Base-by-base conservation (phyloP, 2,329 filamentous ascomycete genomes). In the Sporothrix pallida region DNA sequence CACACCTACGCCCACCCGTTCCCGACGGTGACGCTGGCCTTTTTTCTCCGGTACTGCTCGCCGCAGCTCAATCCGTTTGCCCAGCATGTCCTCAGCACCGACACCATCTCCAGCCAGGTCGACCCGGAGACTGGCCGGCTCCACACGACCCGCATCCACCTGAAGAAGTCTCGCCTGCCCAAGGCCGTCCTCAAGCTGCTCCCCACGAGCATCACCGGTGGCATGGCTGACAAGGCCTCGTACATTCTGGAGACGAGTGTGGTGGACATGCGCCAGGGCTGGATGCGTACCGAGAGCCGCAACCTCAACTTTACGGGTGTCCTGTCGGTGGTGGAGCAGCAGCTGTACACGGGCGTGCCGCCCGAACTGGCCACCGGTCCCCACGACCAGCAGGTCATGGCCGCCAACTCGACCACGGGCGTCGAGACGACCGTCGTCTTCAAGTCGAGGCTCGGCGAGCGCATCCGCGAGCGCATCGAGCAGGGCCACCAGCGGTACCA, bases 301-400 rank as follows among this genome's bases (percentile, higher is more conserved):
- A 96, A 96, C 78, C 85, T 96, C 71, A 93, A 95, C 82, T 95
- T 92, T 83, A 93, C 92, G 5, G 92, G 93, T 74, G 91, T 96
- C 20, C 83, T 96, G 54, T 93, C 90, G 67, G 92, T 96, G 13
- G 86, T 94, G 23, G 93, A 96, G 83, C 86, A 89, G 77, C 93
- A 96, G 80, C 83, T 88, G 73, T 96, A 93, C 81, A 86, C 85
- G 10, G 80, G 82, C n/a, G 74, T 78, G 37, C 23, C 72, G 1
- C 54, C 74, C 2, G 71, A 67, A 44, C 42, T 44, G 71, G 65
- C 52, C 4, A 44, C 63, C 1, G 50, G 31, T 37, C 31, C 31
- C 13, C 12, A 42, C 65, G 70, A 44, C 46, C 74, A 74, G 75
- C 79, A 20, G 77, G 79, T 10, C 75, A 77, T 20, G 73, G 78